Base-by-base conservation (phyloP, 805 yeast genomes). In the Blastobotrys chiropterorum region DNA sequence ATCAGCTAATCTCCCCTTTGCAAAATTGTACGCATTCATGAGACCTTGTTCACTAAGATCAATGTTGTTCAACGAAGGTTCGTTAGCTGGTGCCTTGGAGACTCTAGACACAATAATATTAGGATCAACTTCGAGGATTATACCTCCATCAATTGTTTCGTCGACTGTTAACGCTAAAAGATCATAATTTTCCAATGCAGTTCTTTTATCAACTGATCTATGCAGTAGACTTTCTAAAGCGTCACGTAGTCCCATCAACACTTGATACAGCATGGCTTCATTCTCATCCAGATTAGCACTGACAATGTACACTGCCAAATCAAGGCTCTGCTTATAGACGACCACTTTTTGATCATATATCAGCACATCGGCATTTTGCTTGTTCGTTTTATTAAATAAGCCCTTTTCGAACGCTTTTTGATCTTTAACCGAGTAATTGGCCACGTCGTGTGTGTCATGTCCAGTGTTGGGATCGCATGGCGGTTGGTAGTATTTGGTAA, bases 121-220 rank as follows among this genome's bases (percentile, higher is more conserved):
- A 3, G 95, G 82, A 63, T 94, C 97, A 22, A 90, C 85, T 68
- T 94, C 97, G 59, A 94, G 76, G 52, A 94, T 82, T 57, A 94
- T 81, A 41, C 98, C 99, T 65, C 90, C 95, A 66, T 94, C 99
- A 47, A 94, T 75, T 7, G 95, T 78, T 70, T 94, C 98, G 68
- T 94, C 99, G 44, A 90, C 79, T 2, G 95, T 87, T 67, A 94
- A 77, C 44, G 88, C 75, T 39, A 90, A 85, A 75, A 87, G 76
- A 69, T 94, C 99, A 66, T 85, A 94, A 66, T 84, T 80, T 58
- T 87, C 96, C 61, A 83, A 78, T 45, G 92, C 72, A 2, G 90
- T 79, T 58, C 82, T 77, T 67, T 83, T 87, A 69, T 94, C 98
- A 56, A 90, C 73, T 13, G 86, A 75, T 56, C 72, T 67, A 51